Percentiles rank a stretch among this genome's conserved stretches.
phyloP scores from a whole-genome alignment of 768 basidiomycete genomes.

The Ramaria rubella region DNA sequence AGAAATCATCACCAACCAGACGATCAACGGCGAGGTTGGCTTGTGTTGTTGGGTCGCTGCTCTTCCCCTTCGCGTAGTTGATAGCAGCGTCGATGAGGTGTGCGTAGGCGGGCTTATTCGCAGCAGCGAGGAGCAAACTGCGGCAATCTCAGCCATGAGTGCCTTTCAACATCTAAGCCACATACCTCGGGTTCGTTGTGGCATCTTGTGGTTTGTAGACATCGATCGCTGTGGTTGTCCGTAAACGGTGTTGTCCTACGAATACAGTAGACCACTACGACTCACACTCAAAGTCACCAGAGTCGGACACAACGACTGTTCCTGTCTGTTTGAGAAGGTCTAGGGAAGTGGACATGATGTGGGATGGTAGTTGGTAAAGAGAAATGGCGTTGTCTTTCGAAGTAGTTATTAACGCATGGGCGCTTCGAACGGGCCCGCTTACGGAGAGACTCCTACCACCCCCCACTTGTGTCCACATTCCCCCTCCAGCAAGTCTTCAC shows the following conservation, averaged over 20 bases:
- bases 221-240: constrained; percentile 64
- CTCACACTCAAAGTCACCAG: constrained; percentile 49
- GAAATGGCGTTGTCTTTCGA: neutral
- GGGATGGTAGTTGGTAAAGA: neutral
- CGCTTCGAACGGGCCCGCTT: too few relatives aligned
- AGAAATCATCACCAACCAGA: constrained; percentile 47
- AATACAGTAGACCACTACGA: constrained; percentile 11
- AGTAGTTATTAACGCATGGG: neutral
- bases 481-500: too few relatives aligned
- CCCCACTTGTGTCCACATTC: neutral
- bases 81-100: constrained; percentile 74
- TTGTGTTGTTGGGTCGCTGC: constrained; percentile 69
- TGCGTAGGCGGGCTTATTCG: constrained; percentile 82
- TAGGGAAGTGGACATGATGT: constrained; percentile 69
- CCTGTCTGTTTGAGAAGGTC: constrained; percentile 47
- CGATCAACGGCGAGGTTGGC: constrained; percentile 79
- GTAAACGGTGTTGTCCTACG: too few relatives aligned
- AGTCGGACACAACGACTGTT: constrained; percentile 45
- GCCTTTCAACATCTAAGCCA: neutral
- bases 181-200: constrained; percentile 92
- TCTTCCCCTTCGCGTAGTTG: constrained; percentile 70
- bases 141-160: neutral
- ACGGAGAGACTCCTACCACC: too few relatives aligned
- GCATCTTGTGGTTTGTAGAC: constrained; percentile 99
- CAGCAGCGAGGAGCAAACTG: constrained; percentile 72